Evolutionary conservation across 2,329 filamentous ascomycete species (phyloP).

Genomic region (Fusarium temperatum): DNA sequence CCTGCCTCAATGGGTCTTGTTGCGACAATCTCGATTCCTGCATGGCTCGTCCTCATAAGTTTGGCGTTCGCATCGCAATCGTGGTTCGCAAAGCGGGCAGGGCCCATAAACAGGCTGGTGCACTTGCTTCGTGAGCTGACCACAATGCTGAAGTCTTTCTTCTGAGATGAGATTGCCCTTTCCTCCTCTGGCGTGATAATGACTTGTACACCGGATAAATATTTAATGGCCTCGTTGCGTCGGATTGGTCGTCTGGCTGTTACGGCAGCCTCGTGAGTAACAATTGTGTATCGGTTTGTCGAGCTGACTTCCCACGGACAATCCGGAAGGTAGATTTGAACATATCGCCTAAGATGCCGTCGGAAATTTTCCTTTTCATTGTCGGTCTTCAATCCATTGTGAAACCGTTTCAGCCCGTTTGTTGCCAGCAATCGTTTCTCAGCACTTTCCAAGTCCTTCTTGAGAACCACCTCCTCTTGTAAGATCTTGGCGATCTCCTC

Average conservation of each 20-base stretch:
- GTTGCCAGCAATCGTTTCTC: conserved; percentile 78
- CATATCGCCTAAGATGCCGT: conserved; percentile 86
- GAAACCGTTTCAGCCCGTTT: conserved; percentile 77
- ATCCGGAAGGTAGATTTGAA: conserved; percentile 91
- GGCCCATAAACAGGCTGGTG: conserved; percentile 91
- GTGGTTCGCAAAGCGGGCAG: conserved; percentile 95
- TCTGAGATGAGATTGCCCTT: conserved; percentile 77
- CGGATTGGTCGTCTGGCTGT: conserved; percentile 82
- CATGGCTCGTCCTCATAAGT: conserved; percentile 82
- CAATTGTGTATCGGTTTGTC: conserved; percentile 95
- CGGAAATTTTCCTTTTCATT: conserved; percentile 89
- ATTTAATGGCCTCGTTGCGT: conserved; percentile 87
- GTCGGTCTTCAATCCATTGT: conserved; percentile 72
- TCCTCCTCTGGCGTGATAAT: conserved; percentile 94
- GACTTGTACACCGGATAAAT: conserved; percentile 90
- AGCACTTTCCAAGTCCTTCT: conserved; percentile 75
- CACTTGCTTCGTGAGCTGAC: conserved; percentile 92
- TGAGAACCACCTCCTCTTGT: conserved; percentile 74
- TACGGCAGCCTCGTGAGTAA: conserved; percentile 86
- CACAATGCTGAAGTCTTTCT: conserved; percentile 97
- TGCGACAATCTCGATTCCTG: conserved; percentile 91
- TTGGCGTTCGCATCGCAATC: conserved; percentile 94
- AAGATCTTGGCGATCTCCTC: conserved; percentile 69
- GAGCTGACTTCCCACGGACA: conserved; percentile 92
- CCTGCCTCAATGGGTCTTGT: conserved; percentile 82